A percentile compares a stretch with the other conserved stretches of the same genome.
These are phyloP conservation scores for Paecilomyces formosus DNA, from an alignment of 2,329 filamentous ascomycete genomes.

Conservation along the genomic window DNA sequence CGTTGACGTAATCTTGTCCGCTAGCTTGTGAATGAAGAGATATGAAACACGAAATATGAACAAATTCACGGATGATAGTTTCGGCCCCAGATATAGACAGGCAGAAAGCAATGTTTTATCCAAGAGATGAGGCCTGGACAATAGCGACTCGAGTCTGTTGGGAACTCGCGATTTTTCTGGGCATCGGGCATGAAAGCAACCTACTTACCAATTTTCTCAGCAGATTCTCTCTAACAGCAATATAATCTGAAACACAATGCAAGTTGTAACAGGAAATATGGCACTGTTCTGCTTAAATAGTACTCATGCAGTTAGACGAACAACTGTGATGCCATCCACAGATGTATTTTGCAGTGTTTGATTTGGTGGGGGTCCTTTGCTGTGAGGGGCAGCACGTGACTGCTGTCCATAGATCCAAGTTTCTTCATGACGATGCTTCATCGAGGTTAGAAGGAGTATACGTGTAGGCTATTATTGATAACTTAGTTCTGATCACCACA, in stretches of 20 bases:
- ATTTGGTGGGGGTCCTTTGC: slow-evolving; percentile 1
- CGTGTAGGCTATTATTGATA: too few relatives aligned
- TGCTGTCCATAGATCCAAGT: neutral
- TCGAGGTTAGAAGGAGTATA: neutral
- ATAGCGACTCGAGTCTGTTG: neutral
- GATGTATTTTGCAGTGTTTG: slow-evolving; percentile 18
- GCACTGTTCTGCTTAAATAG: neutral
- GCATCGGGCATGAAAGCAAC: neutral
- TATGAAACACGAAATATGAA: neutral
- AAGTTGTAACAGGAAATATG: neutral
- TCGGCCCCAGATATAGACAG: neutral
- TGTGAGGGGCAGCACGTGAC: slow-evolving; percentile 3
- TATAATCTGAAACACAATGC: neutral
- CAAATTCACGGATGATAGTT: neutral
- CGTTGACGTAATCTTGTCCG: neutral
- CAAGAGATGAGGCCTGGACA: neutral
- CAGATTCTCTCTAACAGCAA: neutral
- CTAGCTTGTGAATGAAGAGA: neutral
- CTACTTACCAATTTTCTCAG: neutral
- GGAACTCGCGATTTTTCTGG: neutral
- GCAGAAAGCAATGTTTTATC: neutral
- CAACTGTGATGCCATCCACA: slow-evolving; percentile 9
- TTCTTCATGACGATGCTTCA: neutral
- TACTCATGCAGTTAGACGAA: neutral
- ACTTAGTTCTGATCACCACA: too few relatives aligned